Conservation (phyloP, 1,139 yeast genomes). For the Lodderomyces metapsilosis region DNA sequence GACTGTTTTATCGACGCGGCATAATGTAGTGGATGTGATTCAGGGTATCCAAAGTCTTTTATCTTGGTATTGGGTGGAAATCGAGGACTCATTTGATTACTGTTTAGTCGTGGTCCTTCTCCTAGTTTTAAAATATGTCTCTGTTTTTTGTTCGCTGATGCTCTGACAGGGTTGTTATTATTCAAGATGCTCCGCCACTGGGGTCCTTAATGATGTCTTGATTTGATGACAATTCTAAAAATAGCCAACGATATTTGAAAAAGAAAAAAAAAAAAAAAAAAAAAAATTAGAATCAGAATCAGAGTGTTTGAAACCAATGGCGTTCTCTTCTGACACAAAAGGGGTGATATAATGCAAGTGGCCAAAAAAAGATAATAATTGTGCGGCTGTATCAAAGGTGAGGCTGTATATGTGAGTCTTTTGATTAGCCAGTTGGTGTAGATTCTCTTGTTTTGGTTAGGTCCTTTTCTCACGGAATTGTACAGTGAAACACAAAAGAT, state of each 20-base stretch:
- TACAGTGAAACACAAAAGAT: slow-evolving; percentile 1
- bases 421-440: too few relatives aligned
- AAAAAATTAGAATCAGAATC: background rate
- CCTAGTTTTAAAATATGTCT: too few relatives aligned
- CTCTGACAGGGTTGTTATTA: too few relatives aligned
- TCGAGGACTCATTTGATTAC: slow-evolving; percentile 1
- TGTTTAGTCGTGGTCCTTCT: background rate
- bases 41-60: slow-evolving; percentile 77
- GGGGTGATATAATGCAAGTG: too few relatives aligned
- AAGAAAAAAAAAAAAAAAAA: background rate
- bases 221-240: background rate
- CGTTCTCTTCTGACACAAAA: background rate
- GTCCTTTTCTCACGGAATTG: background rate
- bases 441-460: too few relatives aligned
- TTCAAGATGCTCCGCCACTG: too few relatives aligned
- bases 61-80: slow-evolving; percentile 44
- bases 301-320: too few relatives aligned
- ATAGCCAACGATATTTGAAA: background rate
- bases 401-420: too few relatives aligned
- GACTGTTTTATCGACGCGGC: background rate
- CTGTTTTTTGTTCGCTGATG: too few relatives aligned
- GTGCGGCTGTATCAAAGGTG: too few relatives aligned
- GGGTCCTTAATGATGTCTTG: background rate
- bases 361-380: background rate
- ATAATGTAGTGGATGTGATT: slow-evolving; percentile 32